phyloP scores from a whole-genome alignment of 169 alveolate species.

The Cryptosporidium viatorum region DNA sequence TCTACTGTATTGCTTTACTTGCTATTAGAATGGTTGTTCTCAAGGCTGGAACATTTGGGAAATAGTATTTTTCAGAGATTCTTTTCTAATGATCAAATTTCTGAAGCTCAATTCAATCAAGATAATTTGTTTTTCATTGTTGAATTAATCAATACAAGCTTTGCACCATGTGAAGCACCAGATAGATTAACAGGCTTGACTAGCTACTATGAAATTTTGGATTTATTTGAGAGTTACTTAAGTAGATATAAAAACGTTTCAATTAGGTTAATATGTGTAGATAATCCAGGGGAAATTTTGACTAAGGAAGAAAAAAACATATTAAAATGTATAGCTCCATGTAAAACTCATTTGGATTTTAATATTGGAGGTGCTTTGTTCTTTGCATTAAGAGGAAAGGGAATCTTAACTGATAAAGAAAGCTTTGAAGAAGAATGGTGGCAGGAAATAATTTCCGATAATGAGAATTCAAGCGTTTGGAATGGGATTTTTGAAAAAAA shows the following conservation, averaged over 20 bases:
- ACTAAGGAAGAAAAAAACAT: slow-evolving; percentile 33
- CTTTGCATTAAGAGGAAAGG: slow-evolving; percentile 64
- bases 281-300: slow-evolving; percentile 4
- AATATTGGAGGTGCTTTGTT: slow-evolving; percentile 74
- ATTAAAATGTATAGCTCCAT: slow-evolving; percentile 24
- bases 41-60: not conserved
- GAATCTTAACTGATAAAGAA: slow-evolving; percentile 2
- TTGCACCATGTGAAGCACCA: slow-evolving; percentile 66
- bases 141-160: slow-evolving; percentile 56
- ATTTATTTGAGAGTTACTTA: slow-evolving; percentile 11
- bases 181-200: slow-evolving; percentile 64
- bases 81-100: not conserved
- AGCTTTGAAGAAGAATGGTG: slow-evolving; percentile 56
- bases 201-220: slow-evolving; percentile 48
- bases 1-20: slow-evolving; percentile 60
- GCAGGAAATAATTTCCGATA: slow-evolving; percentile 27
- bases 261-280: slow-evolving; percentile 44
- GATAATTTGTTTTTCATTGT: slow-evolving; percentile 18
- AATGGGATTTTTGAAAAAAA: slow-evolving; percentile 37
- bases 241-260: slow-evolving; percentile 10
- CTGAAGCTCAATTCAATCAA: not conserved
- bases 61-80: not conserved
- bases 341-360: slow-evolving; percentile 76
- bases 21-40: slow-evolving; percentile 51
- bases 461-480: slow-evolving; percentile 13